These are phyloP conservation scores for Marasmius tenuissimus DNA, from an alignment of 1,284 basidiomycete genomes.

Conservation along the genomic window DNA sequence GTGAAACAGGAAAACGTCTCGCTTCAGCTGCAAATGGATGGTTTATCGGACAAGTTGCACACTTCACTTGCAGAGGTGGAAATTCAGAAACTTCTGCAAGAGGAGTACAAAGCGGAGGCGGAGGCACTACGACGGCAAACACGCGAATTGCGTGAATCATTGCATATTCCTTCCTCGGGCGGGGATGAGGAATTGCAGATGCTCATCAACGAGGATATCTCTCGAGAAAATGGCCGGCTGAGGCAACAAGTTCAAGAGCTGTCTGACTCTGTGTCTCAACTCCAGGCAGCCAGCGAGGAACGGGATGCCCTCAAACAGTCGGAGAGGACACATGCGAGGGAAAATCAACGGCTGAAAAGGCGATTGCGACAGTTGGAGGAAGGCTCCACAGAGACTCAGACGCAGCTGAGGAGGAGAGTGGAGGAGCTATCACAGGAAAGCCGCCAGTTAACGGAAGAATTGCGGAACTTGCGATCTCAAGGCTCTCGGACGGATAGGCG, in stretches of 20 bases:
- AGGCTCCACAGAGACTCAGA: not conserved
- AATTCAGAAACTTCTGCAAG: slow-evolving; percentile 12
- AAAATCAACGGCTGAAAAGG: slow-evolving; percentile 9
- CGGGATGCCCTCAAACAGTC: slow-evolving; percentile 7
- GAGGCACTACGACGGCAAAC: slow-evolving; percentile 14
- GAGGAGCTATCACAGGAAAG: slow-evolving; percentile 15
- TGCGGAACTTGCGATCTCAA: not conserved
- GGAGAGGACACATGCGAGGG: slow-evolving; percentile 1
- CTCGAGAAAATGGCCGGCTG: slow-evolving; percentile 14
- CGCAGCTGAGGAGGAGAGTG: slow-evolving; percentile 4
- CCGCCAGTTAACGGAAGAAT: slow-evolving; percentile 7
- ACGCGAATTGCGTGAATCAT: slow-evolving; percentile 11
- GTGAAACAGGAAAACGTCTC: slow-evolving; percentile 12
- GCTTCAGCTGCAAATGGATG: slow-evolving; percentile 11
- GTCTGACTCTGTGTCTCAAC: slow-evolving; percentile 11
- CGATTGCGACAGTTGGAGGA: slow-evolving; percentile 11
- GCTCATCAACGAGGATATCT: slow-evolving; percentile 18
- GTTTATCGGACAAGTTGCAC: slow-evolving; percentile 7
- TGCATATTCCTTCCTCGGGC: slow-evolving; percentile 11
- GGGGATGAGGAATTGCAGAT: slow-evolving; percentile 18
- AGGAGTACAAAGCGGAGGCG: slow-evolving; percentile 7
- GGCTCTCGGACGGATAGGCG: not conserved
- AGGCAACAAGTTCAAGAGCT: slow-evolving; percentile 13
- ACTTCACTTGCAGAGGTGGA: slow-evolving; percentile 6
- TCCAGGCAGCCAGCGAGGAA: slow-evolving; percentile 10